A percentile compares a stretch with the other conserved stretches of the same genome.
Evolutionary conservation across 2,329 filamentous ascomycete genomes (phyloP).

Genomic region (Exophiala dermatitidis): DNA sequence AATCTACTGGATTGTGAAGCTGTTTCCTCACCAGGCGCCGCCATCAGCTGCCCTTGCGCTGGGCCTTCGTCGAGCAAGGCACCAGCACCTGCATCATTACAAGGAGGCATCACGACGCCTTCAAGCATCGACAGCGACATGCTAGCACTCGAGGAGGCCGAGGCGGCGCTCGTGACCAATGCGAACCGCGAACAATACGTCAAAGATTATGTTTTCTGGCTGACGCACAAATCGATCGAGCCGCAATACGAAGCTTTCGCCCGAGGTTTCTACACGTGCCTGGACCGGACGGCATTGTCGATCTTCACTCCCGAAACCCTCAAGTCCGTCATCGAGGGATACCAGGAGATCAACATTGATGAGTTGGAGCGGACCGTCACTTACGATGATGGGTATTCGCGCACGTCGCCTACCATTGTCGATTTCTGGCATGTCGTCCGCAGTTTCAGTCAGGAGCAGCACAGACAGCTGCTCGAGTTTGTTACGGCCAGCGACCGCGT

Average conservation of each 20-base stretch:
- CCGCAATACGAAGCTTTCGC: slow-evolving; percentile 76
- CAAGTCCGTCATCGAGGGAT: slow-evolving; percentile 74
- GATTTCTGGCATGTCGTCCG: slow-evolving; percentile 81
- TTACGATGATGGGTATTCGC: slow-evolving; percentile 66
- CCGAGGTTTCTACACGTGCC: slow-evolving; percentile 68
- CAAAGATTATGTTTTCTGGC: slow-evolving; percentile 74
- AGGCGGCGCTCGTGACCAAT: slow-evolving; percentile 69
- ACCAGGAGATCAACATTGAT: slow-evolving; percentile 68
- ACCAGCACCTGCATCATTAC: not conserved
- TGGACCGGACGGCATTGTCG: slow-evolving; percentile 61
- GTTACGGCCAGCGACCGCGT: slow-evolving; percentile 89
- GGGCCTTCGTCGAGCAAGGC: slow-evolving; percentile 6
- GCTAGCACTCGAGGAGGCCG: slow-evolving; percentile 37
- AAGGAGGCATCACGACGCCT: slow-evolving; percentile 14
- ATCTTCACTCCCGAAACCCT: slow-evolving; percentile 66
- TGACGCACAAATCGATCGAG: slow-evolving; percentile 68
- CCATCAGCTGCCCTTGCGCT: no score
- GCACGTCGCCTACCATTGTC: slow-evolving; percentile 59
- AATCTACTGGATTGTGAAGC: not conserved
- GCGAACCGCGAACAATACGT: slow-evolving; percentile 72
- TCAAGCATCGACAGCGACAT: slow-evolving; percentile 19
- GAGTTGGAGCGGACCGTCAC: slow-evolving; percentile 64
- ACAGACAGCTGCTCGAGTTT: slow-evolving; percentile 76
- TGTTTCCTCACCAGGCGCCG: no score
- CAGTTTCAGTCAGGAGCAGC: slow-evolving; percentile 53